Percentiles rank a stretch among this genome's conserved stretches.
These are phyloP conservation scores for Suillus clintonianus DNA, from an alignment of 768 basidiomycete species.

Conservation along the genomic window DNA sequence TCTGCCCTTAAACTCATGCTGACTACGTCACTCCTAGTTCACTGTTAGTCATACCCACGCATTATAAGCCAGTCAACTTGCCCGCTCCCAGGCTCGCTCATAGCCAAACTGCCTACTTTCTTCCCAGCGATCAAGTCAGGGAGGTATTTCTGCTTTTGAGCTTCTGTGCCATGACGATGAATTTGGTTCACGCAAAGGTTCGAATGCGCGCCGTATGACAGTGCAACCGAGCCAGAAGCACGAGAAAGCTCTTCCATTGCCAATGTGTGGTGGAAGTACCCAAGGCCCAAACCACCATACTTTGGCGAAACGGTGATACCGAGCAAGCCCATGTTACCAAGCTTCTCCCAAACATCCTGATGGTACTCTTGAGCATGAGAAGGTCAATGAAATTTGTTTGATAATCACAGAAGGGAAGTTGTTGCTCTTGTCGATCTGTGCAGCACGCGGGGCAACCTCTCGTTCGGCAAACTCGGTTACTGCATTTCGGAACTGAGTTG, in stretches of 20 bases:
- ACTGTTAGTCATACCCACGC: neutral
- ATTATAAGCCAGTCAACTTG: constrained; percentile 7
- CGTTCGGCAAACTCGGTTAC: constrained; percentile 78
- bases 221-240: constrained; percentile 88
- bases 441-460: constrained; percentile 84
- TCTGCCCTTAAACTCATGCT: constrained; percentile 87
- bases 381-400: neutral
- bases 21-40: constrained; percentile 79
- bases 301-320: constrained; percentile 81
- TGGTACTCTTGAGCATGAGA: constrained; percentile 13
- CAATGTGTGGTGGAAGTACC: constrained; percentile 85
- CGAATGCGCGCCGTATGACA: constrained; percentile 91
- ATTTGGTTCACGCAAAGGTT: constrained; percentile 88
- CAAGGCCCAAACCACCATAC: constrained; percentile 81
- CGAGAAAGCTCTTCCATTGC: constrained; percentile 94
- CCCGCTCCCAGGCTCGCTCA: constrained; percentile 92
- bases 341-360: constrained; percentile 83
- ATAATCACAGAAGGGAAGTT: constrained; percentile 68
- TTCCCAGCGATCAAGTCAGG: constrained; percentile 77
- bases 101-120: constrained; percentile 88
- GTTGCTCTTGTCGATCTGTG: constrained; percentile 84
- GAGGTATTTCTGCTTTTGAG: constrained; percentile 81
- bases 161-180: constrained; percentile 78
- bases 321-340: constrained; percentile 90
- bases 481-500: constrained; percentile 73